phyloP scores from a whole-genome alignment of 441 rosid genomes.

The Brassica balearica region DNA sequence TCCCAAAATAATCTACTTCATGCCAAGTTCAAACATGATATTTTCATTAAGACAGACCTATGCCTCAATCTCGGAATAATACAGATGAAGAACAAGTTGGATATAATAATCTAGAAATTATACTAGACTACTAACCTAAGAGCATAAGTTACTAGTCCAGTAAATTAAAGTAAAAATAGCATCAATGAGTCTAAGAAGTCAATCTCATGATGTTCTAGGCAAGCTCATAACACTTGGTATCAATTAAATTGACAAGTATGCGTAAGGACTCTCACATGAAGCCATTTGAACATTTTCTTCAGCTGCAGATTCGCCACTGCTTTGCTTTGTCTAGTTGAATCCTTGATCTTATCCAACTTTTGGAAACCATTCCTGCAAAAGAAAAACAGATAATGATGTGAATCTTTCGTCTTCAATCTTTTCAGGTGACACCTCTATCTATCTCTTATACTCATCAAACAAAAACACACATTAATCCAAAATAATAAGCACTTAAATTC shows the following conservation, averaged over 20 bases:
- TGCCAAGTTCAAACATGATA: background rate
- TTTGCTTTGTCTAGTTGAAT: conserved; percentile 86
- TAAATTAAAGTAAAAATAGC: conserved; percentile 3
- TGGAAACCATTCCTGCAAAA: conserved; percentile 91
- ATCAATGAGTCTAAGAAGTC: conserved; percentile 1
- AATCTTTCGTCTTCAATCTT: conserved; percentile 15
- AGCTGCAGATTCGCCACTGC: conserved; percentile 75
- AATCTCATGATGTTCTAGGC: background rate
- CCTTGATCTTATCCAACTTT: conserved; percentile 92
- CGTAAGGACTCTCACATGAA: conserved; percentile 60
- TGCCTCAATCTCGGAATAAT: background rate
- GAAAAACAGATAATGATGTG: background rate
- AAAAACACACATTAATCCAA: background rate
- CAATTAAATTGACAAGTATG: background rate
- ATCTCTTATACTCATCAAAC: background rate
- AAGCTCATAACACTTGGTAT: conserved; percentile 1
- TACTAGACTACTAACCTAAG: too few species aligned
- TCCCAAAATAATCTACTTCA: conserved; percentile 21
- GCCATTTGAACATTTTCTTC: conserved; percentile 92
- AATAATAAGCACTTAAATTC: background rate
- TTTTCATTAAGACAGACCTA: background rate
- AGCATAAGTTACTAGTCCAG: background rate
- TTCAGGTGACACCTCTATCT: background rate
- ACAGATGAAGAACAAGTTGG: background rate
- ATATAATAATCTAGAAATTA: too few species aligned